phyloP scores from a whole-genome alignment of 2,329 filamentous ascomycete species.

The Davidsoniella eucalypti region DNA sequence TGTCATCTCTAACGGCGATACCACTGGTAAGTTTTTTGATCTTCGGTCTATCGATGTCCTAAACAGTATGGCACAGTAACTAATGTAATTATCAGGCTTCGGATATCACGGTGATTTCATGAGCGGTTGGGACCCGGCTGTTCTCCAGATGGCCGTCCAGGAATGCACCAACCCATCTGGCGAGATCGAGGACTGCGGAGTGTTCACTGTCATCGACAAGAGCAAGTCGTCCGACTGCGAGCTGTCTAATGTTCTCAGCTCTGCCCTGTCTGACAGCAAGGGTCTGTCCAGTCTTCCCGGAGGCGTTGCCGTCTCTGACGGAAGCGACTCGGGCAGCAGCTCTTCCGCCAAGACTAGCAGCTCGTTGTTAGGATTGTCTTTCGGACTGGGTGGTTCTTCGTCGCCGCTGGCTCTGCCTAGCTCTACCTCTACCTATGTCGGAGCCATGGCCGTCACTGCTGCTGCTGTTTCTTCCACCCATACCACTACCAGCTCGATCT shows the following conservation, averaged over 20 bases:
- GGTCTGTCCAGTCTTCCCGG: slow-evolving; percentile 49
- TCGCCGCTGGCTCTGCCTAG: neutral
- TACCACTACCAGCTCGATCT: neutral
- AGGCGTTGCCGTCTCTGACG: slow-evolving; percentile 29
- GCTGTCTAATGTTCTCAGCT: slow-evolving; percentile 35
- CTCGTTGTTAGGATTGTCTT: no score
- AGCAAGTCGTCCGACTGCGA: slow-evolving; percentile 40
- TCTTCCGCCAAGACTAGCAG: neutral
- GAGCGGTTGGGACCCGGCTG: slow-evolving; percentile 54
- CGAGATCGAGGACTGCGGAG: slow-evolving; percentile 51
- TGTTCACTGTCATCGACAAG: slow-evolving; percentile 58
- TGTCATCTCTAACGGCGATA: slow-evolving; percentile 62
- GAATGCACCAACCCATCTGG: slow-evolving; percentile 59
- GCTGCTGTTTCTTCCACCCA: neutral
- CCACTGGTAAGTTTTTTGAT: slow-evolving; percentile 37
- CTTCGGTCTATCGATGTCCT: no score
- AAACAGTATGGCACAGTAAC: slow-evolving; percentile 7
- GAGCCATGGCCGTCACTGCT: slow-evolving; percentile 7
- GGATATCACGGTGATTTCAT: slow-evolving; percentile 72
- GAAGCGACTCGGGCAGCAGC: slow-evolving; percentile 14
- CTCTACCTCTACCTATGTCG: slow-evolving; percentile 3
- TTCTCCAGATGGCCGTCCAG: slow-evolving; percentile 57
- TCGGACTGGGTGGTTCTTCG: neutral
- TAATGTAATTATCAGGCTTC: slow-evolving; percentile 32
- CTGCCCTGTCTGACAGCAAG: slow-evolving; percentile 32